Evolutionary conservation across 2,329 filamentous ascomycete genomes (phyloP).

Genomic region (Cercospora brassicicola): DNA sequence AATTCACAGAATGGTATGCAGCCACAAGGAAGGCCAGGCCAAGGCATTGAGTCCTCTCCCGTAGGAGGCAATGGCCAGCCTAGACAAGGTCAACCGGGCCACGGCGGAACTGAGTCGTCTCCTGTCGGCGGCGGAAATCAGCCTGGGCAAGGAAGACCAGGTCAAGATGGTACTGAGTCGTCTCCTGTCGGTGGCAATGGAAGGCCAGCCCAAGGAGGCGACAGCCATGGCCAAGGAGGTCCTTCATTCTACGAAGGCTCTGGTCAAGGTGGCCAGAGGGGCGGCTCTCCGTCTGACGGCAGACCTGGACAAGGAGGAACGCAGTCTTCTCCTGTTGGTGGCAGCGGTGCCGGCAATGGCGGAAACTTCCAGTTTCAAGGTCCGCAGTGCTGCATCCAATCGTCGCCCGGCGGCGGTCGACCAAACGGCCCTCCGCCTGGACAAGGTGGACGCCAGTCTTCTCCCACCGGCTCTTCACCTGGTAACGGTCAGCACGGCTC

Average conservation of each 20-base stretch:
- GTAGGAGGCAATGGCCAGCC: no score
- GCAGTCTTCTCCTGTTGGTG: no score
- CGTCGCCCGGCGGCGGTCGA: neutral
- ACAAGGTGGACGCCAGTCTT: neutral
- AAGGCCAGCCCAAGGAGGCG: no score
- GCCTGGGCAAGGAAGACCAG: neutral
- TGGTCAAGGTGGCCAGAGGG: no score
- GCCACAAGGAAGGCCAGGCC: neutral
- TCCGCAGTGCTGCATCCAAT: conserved; percentile 1
- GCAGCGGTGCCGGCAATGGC: neutral
- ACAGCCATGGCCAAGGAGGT: neutral
- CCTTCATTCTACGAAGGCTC: no score
- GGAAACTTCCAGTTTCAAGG: neutral
- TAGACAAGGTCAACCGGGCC: neutral
- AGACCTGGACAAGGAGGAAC: neutral
- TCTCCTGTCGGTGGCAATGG: neutral
- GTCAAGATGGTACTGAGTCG: neutral
- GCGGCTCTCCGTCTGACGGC: neutral
- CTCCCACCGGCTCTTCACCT: neutral
- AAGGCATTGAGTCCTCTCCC: neutral
- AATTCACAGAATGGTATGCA: no score
- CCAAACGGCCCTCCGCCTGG: neutral
- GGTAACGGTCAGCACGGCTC: neutral
- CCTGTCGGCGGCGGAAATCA: neutral
- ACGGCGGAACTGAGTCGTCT: neutral